Evolutionary conservation across 2,329 filamentous ascomycete genomes (phyloP).

Genomic region (Elsinoe necatrix): DNA sequence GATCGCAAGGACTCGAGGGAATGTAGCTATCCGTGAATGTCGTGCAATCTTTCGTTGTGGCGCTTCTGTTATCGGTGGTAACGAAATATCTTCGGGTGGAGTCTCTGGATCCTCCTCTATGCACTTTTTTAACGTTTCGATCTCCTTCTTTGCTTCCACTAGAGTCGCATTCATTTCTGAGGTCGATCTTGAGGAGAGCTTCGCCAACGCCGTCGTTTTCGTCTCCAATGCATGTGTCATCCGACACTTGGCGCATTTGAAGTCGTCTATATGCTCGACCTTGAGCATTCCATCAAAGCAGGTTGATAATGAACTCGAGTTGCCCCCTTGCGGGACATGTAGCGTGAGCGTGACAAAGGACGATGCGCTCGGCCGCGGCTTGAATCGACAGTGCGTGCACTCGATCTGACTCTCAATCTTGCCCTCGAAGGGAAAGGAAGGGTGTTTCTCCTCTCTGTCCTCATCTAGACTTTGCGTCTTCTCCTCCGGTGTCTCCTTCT

Average conservation of each 20-base stretch:
- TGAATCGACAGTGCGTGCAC: conserved; percentile 82
- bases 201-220: conserved; percentile 43
- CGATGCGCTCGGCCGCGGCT: conserved; percentile 72
- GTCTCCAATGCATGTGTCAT: conserved; percentile 66
- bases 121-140: conserved; percentile 58
- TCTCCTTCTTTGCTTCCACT: conserved; percentile 48
- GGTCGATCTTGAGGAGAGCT: conserved; percentile 25
- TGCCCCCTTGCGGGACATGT: conserved; percentile 68
- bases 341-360: conserved; percentile 88
- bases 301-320: conserved; percentile 67
- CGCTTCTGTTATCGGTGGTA: conserved; percentile 66
- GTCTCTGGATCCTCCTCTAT: conserved; percentile 76
- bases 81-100: conserved; percentile 58
- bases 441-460: conserved; percentile 26
- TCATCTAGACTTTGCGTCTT: background rate
- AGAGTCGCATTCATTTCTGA: conserved; percentile 25
- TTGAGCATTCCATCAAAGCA: conserved; percentile 95
- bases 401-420: conserved; percentile 90
- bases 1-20: conserved; percentile 83
- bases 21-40: conserved; percentile 76
- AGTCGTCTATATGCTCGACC: conserved; percentile 92
- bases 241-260: conserved; percentile 87
- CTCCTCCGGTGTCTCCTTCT: background rate
- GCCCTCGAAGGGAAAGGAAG: conserved; percentile 83
- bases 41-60: conserved; percentile 79